Evolutionary conservation across 805 yeast species (phyloP).

Genomic region (Tetrapisispora phaffii): DNA sequence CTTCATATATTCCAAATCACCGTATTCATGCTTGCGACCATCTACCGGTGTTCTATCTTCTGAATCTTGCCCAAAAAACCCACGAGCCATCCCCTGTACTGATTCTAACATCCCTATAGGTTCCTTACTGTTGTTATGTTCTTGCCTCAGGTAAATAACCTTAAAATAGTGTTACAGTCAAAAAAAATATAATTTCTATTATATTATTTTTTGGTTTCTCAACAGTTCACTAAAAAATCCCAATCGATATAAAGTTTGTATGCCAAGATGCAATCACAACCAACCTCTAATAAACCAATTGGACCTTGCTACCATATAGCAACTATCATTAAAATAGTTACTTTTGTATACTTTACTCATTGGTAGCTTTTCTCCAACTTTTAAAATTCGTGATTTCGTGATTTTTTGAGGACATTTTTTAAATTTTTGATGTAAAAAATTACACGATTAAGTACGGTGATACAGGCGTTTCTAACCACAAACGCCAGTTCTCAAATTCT

Average conservation of each 20-base stretch:
- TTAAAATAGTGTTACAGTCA: too few relatives aligned
- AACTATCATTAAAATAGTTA: too few relatives aligned
- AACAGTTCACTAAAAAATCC: too few relatives aligned
- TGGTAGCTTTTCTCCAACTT: too few relatives aligned
- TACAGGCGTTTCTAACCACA: neutral
- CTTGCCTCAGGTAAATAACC: neutral
- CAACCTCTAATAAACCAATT: too few relatives aligned
- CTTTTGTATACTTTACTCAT: too few relatives aligned
- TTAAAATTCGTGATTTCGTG: neutral
- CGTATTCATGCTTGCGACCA: constrained; percentile 15
- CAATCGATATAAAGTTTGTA: too few relatives aligned
- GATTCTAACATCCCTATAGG: constrained; percentile 9
- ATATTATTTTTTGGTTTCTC: too few relatives aligned
- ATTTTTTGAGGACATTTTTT: neutral
- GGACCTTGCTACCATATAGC: too few relatives aligned
- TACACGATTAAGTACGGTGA: neutral
- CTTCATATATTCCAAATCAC: constrained; percentile 11
- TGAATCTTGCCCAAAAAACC: constrained; percentile 5
- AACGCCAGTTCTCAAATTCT: too few relatives aligned
- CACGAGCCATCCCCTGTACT: constrained; percentile 8
- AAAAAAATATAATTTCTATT: too few relatives aligned
- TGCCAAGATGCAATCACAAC: too few relatives aligned
- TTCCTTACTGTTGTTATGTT: neutral
- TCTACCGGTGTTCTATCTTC: neutral
- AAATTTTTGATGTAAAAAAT: neutral